A percentile compares a stretch with the other conserved stretches of the same genome.
Conservation (phyloP, 768 basidiomycete genomes). For the Fomitopsis pulvina region DNA sequence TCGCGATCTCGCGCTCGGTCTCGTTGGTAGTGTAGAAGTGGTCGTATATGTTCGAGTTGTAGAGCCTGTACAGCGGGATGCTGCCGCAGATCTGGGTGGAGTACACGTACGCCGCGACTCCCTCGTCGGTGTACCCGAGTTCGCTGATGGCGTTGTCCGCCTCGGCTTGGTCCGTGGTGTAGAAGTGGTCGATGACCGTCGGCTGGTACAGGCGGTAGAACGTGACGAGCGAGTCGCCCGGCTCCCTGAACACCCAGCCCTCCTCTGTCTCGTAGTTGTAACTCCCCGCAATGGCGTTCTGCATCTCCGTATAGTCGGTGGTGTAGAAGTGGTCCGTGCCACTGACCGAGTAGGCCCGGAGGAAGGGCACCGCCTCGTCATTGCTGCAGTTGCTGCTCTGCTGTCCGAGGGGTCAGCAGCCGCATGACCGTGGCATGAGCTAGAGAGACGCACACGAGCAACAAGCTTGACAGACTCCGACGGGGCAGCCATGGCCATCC, state of each 20-base stretch:
- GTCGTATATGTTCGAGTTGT: background rate
- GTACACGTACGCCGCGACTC: background rate
- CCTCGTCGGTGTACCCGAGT: background rate
- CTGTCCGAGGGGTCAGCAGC: no score
- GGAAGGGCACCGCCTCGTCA: background rate
- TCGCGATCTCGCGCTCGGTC: background rate
- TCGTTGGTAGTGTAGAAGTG: constrained; percentile 5
- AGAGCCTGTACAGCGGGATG: background rate
- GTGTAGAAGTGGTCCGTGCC: background rate
- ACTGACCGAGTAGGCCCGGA: background rate
- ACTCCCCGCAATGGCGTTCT: background rate
- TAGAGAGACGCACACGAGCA: no score
- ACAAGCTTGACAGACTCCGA: no score
- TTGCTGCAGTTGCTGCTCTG: no score
- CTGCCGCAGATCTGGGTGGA: background rate
- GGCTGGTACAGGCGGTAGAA: background rate
- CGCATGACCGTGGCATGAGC: no score
- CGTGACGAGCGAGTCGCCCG: background rate
- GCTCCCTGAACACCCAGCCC: background rate
- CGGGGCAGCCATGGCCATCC: no score
- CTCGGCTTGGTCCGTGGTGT: background rate
- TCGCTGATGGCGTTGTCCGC: background rate
- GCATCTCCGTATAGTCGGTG: background rate
- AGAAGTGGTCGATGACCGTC: background rate
- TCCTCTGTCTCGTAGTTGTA: background rate